Conservation (phyloP, 345 rosid genomes). For the Citrus glauca region DNA sequence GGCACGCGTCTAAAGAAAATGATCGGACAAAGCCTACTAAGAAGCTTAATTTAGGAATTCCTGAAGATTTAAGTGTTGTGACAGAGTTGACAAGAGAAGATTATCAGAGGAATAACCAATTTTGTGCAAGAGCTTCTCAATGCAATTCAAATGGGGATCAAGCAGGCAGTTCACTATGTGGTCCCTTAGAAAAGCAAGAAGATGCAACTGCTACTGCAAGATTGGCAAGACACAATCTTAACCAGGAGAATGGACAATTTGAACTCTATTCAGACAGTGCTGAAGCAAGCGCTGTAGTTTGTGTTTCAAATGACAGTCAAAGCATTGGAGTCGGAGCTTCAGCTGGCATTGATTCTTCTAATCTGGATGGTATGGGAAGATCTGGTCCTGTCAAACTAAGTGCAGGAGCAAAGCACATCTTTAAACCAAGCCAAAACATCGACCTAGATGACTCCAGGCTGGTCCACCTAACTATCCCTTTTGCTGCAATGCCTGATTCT, state of each 20-base stretch:
- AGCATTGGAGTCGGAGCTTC: conserved; percentile 14
- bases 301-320: conserved; percentile 16
- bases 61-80: conserved; percentile 13
- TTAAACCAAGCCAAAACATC: conserved; percentile 24
- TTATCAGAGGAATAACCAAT: conserved; percentile 2
- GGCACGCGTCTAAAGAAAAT: conserved; percentile 24
- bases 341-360: conserved; percentile 13
- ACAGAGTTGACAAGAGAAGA: conserved; percentile 17
- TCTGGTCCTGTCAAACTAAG: conserved; percentile 39
- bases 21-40: conserved; percentile 20
- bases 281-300: conserved; percentile 4
- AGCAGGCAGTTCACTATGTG: conserved; percentile 12
- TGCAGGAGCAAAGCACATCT: conserved; percentile 45
- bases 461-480: conserved; percentile 33
- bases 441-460: conserved; percentile 29
- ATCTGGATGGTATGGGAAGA: conserved; percentile 17
- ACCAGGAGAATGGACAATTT: neutral
- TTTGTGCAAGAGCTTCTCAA: conserved; percentile 4
- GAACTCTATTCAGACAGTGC: conserved; percentile 11
- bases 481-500: conserved; percentile 15
- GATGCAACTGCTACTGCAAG: conserved; percentile 10
- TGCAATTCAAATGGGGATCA: conserved; percentile 13
- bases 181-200: conserved; percentile 20
- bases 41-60: conserved; percentile 31
- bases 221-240: conserved; percentile 7